phyloP scores from a whole-genome alignment of 163 green algal species.

The Chlorella variabilis region DNA sequence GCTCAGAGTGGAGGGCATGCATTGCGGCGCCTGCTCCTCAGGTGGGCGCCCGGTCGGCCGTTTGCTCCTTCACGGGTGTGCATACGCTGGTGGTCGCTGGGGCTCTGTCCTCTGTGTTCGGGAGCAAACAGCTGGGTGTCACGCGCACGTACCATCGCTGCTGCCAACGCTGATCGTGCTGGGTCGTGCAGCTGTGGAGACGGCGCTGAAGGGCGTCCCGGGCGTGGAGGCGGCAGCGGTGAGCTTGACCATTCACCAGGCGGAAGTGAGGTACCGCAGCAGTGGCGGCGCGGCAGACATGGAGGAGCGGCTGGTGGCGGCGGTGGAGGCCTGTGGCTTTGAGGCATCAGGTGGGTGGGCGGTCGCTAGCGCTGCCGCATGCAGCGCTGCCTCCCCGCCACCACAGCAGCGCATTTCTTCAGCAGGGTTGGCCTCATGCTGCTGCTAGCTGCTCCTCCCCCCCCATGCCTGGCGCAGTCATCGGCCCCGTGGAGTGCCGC shows the following conservation, averaged over 20 bases:
- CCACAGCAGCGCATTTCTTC: background rate
- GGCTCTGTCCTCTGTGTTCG: too few species aligned
- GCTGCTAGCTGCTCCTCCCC: background rate
- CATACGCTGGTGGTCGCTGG: conserved; percentile 49
- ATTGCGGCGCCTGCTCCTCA: conserved; percentile 62
- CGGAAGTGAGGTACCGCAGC: conserved; percentile 39
- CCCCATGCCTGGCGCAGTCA: too few species aligned
- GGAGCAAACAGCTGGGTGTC: too few species aligned
- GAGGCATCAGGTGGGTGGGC: conserved; percentile 49
- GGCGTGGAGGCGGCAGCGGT: conserved; percentile 61
- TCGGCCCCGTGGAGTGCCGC: conserved; percentile 21
- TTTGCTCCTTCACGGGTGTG: conserved; percentile 52
- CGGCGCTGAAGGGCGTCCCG: conserved; percentile 46
- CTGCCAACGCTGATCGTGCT: too few species aligned
- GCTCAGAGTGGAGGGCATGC: conserved; percentile 77
- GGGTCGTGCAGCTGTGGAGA: conserved; percentile 65
- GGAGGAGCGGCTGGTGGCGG: conserved; percentile 61
- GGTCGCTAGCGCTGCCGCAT: too few species aligned
- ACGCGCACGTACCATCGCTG: too few species aligned
- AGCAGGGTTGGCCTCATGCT: background rate
- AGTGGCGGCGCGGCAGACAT: background rate
- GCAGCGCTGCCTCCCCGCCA: background rate
- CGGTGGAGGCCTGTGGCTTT: conserved; percentile 86
- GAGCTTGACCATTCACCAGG: conserved; percentile 43
- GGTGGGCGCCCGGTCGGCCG: conserved; percentile 50